Conservation (phyloP, 2,329 filamentous ascomycete genomes). For the Microsporum canis region DNA sequence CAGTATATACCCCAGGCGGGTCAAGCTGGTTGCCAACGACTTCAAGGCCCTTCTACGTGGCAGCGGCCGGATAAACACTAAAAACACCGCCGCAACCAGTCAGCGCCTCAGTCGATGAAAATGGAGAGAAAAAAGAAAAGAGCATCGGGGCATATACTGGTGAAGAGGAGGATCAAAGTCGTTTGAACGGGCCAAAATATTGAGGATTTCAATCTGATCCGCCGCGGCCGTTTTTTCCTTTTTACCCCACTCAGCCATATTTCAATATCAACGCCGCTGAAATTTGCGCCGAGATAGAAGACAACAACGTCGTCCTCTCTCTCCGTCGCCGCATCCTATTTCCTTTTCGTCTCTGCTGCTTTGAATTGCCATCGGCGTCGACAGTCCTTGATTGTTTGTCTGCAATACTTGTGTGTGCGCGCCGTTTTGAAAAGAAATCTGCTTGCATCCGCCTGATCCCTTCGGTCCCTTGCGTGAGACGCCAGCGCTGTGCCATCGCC, state of each 20-base stretch:
- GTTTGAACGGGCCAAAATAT: background rate
- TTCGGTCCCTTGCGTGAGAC: background rate
- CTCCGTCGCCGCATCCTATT: background rate
- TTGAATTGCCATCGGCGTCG: background rate
- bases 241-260: conserved; percentile 2
- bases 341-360: background rate
- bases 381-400: background rate
- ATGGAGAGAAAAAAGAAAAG: no score
- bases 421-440: background rate
- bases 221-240: background rate
- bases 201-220: background rate
- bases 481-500: conserved; percentile 20
- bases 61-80: no score
- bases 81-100: no score
- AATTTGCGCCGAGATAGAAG: background rate
- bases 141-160: background rate
- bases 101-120: no score
- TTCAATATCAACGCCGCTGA: background rate
- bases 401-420: background rate
- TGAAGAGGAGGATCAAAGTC: background rate
- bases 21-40: background rate
- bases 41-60: no score
- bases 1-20: background rate
- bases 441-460: background rate
- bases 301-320: background rate